These are phyloP conservation scores for Suillus spraguei DNA, from an alignment of 768 basidiomycete species.

Conservation along the genomic window DNA sequence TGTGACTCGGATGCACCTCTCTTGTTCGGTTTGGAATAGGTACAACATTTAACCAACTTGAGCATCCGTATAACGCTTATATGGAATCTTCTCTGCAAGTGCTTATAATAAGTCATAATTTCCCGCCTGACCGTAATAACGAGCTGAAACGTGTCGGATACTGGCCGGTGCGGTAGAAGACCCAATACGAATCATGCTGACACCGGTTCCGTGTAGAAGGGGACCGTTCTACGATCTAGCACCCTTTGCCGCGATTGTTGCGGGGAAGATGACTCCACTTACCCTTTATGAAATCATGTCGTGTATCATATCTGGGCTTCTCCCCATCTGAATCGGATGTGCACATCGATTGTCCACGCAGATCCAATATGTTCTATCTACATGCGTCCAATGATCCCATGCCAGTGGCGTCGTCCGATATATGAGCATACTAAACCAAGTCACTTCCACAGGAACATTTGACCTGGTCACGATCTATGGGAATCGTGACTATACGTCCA, in stretches of 20 bases:
- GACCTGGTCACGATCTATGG: background rate
- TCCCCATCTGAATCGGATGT: background rate
- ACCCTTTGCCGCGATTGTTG: background rate
- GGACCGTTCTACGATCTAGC: background rate
- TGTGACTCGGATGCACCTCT: too few relatives aligned
- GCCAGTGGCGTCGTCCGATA: conserved; percentile 5
- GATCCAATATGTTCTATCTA: background rate
- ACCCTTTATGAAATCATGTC: background rate
- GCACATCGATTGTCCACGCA: background rate
- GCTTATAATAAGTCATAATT: background rate
- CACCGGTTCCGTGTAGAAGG: conserved; percentile 1
- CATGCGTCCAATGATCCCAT: background rate
- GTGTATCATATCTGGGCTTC: background rate
- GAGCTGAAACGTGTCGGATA: background rate
- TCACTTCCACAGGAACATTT: background rate
- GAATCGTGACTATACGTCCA: background rate
- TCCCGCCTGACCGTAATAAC: background rate
- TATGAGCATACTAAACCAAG: background rate
- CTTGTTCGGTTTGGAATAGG: background rate
- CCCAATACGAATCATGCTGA: background rate
- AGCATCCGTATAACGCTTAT: background rate
- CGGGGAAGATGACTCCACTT: conserved; percentile 3
- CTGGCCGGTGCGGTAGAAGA: background rate
- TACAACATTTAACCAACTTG: background rate
- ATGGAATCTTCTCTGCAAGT: conserved; percentile 9